A percentile compares a stretch with the other conserved stretches of the same genome.
phyloP scores from a whole-genome alignment of 202 grass and related monocot species.

The Cymbopogon flexuosus region DNA sequence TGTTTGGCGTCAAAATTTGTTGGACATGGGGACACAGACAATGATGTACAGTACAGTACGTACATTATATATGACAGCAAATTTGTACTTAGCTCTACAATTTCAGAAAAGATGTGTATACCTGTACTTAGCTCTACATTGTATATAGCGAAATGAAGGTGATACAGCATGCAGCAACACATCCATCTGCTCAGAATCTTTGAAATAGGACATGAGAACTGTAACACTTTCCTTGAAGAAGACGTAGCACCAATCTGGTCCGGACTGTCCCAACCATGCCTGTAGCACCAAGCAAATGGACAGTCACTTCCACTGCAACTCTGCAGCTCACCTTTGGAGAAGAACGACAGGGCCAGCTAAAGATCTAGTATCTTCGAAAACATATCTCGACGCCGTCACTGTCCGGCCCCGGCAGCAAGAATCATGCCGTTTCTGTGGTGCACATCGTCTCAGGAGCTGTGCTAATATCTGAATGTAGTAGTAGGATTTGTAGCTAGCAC shows the following conservation, averaged over 20 bases:
- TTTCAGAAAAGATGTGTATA: neutral
- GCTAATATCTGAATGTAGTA: slow-evolving; percentile 15
- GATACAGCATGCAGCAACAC: neutral
- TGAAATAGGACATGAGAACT: neutral
- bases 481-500: neutral
- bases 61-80: neutral
- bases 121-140: neutral
- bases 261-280: neutral
- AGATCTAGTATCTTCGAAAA: neutral
- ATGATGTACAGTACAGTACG: neutral
- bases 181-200: neutral
- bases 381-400: slow-evolving; percentile 1
- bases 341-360: neutral
- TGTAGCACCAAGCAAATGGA: neutral
- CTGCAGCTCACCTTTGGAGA: too few relatives aligned
- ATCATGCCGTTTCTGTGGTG: slow-evolving; percentile 16
- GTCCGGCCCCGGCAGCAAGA: neutral
- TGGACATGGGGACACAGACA: neutral
- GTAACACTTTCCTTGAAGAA: neutral
- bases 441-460: neutral
- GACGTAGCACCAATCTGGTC: neutral
- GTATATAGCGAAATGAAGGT: neutral
- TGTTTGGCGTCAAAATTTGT: neutral
- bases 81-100: neutral
- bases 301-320: neutral